These are phyloP conservation scores for Melastoma malabathricum DNA, from an alignment of 345 rosid genomes.

Conservation along the genomic window DNA sequence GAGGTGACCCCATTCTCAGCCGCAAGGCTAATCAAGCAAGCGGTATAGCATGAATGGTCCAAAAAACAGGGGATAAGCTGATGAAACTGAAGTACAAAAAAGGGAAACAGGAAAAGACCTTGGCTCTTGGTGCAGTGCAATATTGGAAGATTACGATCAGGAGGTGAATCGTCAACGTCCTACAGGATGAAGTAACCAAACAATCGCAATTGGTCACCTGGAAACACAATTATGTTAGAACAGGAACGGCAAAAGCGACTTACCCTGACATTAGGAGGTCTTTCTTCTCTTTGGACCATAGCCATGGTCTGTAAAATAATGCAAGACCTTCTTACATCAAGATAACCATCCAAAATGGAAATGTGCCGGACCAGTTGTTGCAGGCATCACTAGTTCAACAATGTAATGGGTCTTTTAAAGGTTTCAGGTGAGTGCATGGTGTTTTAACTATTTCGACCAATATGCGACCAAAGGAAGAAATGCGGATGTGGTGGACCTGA, in stretches of 20 bases:
- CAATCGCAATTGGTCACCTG: slow-evolving; percentile 3
- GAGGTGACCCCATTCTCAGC: slow-evolving; percentile 27
- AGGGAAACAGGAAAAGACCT: slow-evolving; percentile 33
- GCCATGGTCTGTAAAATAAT: slow-evolving; percentile 56
- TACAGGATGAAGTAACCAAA: slow-evolving; percentile 19
- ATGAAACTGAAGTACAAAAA: too few relatives aligned
- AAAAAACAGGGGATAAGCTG: too few relatives aligned
- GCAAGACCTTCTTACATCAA: neutral
- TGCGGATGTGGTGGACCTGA: slow-evolving; percentile 60
- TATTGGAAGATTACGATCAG: slow-evolving; percentile 65
- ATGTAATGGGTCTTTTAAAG: too few relatives aligned
- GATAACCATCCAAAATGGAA: too few relatives aligned
- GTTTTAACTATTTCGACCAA: too few relatives aligned
- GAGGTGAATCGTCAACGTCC: slow-evolving; percentile 87
- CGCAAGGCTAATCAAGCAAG: slow-evolving; percentile 30
- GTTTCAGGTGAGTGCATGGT: too few relatives aligned
- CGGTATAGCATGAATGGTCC: too few relatives aligned
- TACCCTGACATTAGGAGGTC: slow-evolving; percentile 84
- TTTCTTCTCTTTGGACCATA: slow-evolving; percentile 95
- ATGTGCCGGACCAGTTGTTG: too few relatives aligned
- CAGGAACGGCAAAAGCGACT: neutral
- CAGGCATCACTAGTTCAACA: too few relatives aligned
- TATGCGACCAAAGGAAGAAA: neutral
- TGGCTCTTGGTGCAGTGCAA: slow-evolving; percentile 58
- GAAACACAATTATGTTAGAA: neutral